These are phyloP conservation scores for Mortierella sp. DNA, from an alignment of 371 early-diverging fungal species.

Conservation along the genomic window DNA sequence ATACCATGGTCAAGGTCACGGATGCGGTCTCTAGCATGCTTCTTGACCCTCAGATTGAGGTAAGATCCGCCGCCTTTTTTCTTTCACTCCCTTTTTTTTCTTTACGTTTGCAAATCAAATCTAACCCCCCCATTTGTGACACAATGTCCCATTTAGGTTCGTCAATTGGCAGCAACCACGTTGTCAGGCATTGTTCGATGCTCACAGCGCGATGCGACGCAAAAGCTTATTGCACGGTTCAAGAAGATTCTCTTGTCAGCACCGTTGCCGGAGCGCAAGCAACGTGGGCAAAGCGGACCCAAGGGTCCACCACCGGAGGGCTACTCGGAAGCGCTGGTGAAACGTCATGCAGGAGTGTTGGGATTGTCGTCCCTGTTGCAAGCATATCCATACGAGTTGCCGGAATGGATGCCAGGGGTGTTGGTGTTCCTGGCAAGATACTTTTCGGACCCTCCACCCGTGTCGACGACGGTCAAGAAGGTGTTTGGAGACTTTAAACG, in stretches of 20 bases:
- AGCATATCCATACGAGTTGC: slow-evolving; percentile 93
- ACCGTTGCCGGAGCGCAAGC: slow-evolving; percentile 34
- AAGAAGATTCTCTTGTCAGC: slow-evolving; percentile 34
- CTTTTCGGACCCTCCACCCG: slow-evolving; percentile 88
- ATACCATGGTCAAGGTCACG: slow-evolving; percentile 67
- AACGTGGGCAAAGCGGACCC: slow-evolving; percentile 33
- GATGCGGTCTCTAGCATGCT: slow-evolving; percentile 70
- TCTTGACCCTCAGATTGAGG: slow-evolving; percentile 83
- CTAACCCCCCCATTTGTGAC: no score
- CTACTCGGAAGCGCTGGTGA: slow-evolving; percentile 69
- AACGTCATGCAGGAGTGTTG: slow-evolving; percentile 88
- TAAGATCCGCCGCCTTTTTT: slow-evolving; percentile 21
- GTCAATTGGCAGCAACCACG: slow-evolving; percentile 85
- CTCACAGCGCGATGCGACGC: slow-evolving; percentile 80
- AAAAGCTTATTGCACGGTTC: slow-evolving; percentile 60
- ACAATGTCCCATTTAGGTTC: slow-evolving; percentile 63
- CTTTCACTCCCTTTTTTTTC: no score
- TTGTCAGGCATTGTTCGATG: slow-evolving; percentile 89
- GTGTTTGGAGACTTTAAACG: slow-evolving; percentile 92
- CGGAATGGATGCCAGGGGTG: slow-evolving; percentile 89
- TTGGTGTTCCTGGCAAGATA: slow-evolving; percentile 79
- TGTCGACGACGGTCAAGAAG: slow-evolving; percentile 84
- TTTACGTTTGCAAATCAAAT: no score
- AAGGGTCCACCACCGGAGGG: slow-evolving; percentile 61
- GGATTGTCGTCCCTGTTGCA: slow-evolving; percentile 86